Conservation (phyloP, 768 basidiomycete genomes). For the Phaffia australis region DNA sequence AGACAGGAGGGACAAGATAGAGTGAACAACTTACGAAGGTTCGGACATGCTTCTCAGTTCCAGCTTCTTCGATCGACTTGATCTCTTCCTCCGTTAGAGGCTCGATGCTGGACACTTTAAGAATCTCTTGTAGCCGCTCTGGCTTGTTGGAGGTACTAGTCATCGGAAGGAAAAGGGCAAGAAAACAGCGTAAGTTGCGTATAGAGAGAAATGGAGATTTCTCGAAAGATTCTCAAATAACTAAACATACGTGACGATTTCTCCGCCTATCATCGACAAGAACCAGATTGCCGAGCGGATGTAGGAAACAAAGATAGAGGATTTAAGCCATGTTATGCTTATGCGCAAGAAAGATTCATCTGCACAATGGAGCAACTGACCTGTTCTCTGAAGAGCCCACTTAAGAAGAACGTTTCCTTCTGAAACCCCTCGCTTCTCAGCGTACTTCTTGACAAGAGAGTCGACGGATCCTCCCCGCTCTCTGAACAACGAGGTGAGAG, state of each 20-base stretch:
- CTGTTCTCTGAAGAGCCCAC: slow-evolving; percentile 16
- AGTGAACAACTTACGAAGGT: slow-evolving; percentile 3
- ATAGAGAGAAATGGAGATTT: too few species aligned
- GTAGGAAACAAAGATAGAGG: neutral
- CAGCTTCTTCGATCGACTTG: slow-evolving; percentile 25
- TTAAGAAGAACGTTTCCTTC: slow-evolving; percentile 11
- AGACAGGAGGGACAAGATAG: neutral
- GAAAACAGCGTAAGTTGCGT: neutral
- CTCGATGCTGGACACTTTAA: slow-evolving; percentile 6
- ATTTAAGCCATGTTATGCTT: too few species aligned
- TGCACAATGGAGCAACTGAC: too few species aligned
- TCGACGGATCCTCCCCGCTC: slow-evolving; percentile 14
- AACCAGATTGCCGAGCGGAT: too few species aligned
- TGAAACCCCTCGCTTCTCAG: neutral
- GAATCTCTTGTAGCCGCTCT: slow-evolving; percentile 23
- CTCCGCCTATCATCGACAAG: neutral
- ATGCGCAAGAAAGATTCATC: neutral
- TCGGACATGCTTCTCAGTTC: slow-evolving; percentile 20
- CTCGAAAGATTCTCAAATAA: neutral
- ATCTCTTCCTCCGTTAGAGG: slow-evolving; percentile 23
- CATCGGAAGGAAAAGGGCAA: neutral
- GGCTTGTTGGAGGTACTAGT: slow-evolving; percentile 25
- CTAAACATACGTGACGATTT: slow-evolving; percentile 16
- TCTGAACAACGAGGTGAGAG: slow-evolving; percentile 29
- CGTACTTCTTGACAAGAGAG: neutral